Evolutionary conservation across 495 filamentous ascomycete species (phyloP).

Genomic region (Neurospora discreta): DNA sequence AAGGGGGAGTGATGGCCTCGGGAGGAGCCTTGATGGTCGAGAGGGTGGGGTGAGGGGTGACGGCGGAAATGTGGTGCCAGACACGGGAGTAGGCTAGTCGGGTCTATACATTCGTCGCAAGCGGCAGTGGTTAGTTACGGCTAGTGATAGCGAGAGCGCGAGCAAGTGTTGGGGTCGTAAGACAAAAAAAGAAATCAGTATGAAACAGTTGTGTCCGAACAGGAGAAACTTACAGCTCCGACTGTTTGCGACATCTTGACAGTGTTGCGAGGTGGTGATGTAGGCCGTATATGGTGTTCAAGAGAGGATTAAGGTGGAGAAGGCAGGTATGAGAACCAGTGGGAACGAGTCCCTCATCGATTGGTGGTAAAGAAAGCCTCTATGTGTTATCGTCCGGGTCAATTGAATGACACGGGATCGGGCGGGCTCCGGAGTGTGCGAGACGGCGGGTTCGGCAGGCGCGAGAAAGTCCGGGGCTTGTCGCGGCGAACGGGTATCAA

Average conservation of each 20-base stretch:
- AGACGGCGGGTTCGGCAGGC: not conserved
- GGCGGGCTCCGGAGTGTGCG: not conserved
- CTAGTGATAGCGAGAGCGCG: conserved; percentile 4
- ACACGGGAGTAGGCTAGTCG: conserved; percentile 88
- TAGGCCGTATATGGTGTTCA: not conserved
- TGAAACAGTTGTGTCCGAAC: not conserved
- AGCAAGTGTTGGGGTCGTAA: conserved; percentile 3
- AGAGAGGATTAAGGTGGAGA: not conserved
- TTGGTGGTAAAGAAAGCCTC: conserved; percentile 1
- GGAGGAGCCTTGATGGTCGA: conserved; percentile 37
- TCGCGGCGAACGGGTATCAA: not conserved
- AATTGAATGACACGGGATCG: not conserved
- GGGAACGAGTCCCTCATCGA: conserved; percentile 21
- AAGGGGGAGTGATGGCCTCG: conserved; percentile 47
- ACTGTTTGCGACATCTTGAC: conserved; percentile 16
- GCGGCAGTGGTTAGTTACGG: conserved; percentile 50
- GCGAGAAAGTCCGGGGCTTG: not conserved
- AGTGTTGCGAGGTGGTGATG: not conserved
- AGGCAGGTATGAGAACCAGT: conserved; percentile 1
- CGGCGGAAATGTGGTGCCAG: conserved; percentile 82
- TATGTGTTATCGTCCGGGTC: not conserved
- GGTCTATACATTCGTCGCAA: conserved; percentile 51
- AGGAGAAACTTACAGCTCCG: conserved; percentile 8
- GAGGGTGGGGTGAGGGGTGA: conserved; percentile 41
- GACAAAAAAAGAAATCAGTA: not conserved